Conservation (phyloP, 2,329 filamentous ascomycete genomes). For the Diaporthe sp. region DNA sequence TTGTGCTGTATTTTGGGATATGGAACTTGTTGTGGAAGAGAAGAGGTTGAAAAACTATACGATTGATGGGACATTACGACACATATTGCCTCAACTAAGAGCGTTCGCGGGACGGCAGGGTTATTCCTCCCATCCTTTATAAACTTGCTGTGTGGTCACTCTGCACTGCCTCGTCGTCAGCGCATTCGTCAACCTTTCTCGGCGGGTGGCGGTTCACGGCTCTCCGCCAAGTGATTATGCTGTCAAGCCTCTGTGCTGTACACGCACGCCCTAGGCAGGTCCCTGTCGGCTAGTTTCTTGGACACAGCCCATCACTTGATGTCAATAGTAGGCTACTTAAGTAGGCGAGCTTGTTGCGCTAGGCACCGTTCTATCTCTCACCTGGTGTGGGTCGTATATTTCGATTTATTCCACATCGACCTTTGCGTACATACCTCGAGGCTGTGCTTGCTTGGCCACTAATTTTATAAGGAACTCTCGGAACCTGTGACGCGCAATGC, state of each 20-base stretch:
- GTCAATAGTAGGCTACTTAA: no score
- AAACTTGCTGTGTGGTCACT: background rate
- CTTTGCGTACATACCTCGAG: background rate
- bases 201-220: conserved; percentile 26
- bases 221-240: conserved; percentile 3
- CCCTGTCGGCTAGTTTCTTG: conserved; percentile 28
- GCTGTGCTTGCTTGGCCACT: conserved; percentile 15
- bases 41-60: no score
- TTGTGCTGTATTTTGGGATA: background rate
- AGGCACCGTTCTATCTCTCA: background rate
- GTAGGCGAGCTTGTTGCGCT: background rate
- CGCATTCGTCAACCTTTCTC: conserved; percentile 32
- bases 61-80: background rate
- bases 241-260: conserved; percentile 16
- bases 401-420: background rate
- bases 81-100: background rate
- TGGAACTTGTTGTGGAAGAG: background rate
- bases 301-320: conserved; percentile 5
- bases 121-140: background rate
- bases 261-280: conserved; percentile 11
- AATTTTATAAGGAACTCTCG: background rate
- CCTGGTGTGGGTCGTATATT: background rate
- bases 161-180: conserved; percentile 24
- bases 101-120: background rate
- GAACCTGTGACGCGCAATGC: background rate